These are phyloP conservation scores for Lenwebbia sp. DNA, from an alignment of 345 rosid genomes.

Conservation along the genomic window DNA sequence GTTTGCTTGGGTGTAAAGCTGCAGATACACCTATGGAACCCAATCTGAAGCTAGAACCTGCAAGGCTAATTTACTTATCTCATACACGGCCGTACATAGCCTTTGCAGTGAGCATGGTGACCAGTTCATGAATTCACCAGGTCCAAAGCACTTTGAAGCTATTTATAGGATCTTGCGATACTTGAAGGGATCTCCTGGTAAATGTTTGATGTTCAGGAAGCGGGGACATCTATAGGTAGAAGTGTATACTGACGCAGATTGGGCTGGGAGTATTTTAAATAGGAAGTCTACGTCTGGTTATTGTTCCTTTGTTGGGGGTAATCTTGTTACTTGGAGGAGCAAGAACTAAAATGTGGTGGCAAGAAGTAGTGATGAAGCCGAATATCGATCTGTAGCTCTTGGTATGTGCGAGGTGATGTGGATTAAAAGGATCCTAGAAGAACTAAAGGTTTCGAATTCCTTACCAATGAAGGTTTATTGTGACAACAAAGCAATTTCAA, in stretches of 20 bases:
- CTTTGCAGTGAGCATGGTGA: background rate
- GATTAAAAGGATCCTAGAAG: too few relatives aligned
- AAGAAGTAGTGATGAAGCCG: background rate
- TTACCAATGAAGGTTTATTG: too few relatives aligned
- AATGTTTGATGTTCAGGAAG: background rate
- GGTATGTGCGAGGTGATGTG: too few relatives aligned
- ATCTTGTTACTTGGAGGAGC: background rate
- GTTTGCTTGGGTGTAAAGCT: background rate
- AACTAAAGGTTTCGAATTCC: too few relatives aligned
- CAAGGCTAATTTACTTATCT: background rate
- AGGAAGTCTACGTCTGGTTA: background rate
- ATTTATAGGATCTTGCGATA: background rate
- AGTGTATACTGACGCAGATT: background rate
- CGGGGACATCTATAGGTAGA: background rate
- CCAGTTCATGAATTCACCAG: background rate
- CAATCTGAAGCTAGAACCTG: background rate
- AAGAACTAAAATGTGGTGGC: background rate
- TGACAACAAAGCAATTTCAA: too few relatives aligned
- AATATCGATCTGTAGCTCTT: background rate
- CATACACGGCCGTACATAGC: background rate
- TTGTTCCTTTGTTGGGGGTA: background rate
- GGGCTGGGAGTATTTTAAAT: background rate
- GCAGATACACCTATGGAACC: background rate
- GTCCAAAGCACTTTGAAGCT: background rate
- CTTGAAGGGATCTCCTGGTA: background rate